These are phyloP conservation scores for Trichoderma lentiforme DNA, from an alignment of 2,329 filamentous ascomycete genomes.

Conservation along the genomic window DNA sequence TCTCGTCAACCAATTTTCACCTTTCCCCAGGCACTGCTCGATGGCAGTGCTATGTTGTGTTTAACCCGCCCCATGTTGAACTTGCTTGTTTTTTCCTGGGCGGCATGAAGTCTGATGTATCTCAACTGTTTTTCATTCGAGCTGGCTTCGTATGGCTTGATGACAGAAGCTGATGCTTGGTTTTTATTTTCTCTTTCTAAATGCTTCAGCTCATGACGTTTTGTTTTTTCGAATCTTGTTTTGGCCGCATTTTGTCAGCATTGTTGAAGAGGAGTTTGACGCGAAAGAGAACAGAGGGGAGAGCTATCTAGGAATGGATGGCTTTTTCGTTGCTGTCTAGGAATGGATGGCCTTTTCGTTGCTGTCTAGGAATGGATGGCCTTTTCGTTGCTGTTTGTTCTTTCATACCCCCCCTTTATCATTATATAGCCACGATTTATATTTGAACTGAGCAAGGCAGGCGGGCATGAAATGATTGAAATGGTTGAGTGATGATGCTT, in stretches of 20 bases:
- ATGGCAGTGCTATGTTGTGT: neutral
- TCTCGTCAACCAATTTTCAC: neutral
- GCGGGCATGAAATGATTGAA: neutral
- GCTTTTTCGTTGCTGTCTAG: neutral
- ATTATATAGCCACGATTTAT: conserved; percentile 1
- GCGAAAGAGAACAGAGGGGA: neutral
- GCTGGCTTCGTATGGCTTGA: conserved; percentile 4
- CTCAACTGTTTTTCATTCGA: neutral
- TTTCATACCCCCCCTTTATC: neutral
- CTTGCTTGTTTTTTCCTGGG: neutral
- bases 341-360: neutral
- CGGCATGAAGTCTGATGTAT: conserved; percentile 8
- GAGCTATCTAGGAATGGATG: neutral
- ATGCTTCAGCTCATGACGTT: neutral
- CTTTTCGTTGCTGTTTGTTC: neutral
- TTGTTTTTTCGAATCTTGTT: neutral
- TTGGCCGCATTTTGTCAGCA: neutral
- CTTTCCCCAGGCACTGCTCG: neutral
- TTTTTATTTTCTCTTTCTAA: neutral
- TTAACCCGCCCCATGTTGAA: neutral
- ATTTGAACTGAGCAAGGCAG: conserved; percentile 3
- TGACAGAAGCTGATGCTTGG: neutral
- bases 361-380: neutral
- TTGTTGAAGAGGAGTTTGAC: neutral
- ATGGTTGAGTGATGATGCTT: neutral